These are phyloP conservation scores for Lophiostoma macrostomum DNA, from an alignment of 495 filamentous ascomycete genomes.

Conservation along the genomic window DNA sequence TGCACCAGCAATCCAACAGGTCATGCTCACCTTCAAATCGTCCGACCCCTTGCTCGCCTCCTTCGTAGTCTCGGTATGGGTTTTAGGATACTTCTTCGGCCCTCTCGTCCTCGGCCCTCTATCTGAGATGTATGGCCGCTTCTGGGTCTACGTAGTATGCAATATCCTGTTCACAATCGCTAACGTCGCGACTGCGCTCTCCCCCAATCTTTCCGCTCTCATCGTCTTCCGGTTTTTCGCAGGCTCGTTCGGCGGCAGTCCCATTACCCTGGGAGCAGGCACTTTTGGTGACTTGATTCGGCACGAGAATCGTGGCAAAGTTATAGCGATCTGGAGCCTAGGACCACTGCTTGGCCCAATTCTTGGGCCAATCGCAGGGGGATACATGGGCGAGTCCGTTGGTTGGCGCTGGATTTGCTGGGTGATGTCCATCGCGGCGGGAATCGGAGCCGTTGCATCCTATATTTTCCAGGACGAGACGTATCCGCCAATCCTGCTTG, in stretches of 20 bases:
- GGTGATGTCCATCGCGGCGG: conserved; percentile 39
- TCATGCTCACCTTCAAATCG: conserved; percentile 23
- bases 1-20: conserved; percentile 21
- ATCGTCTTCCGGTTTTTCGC: conserved; percentile 49
- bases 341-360: conserved; percentile 40
- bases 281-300: conserved; percentile 47
- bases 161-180: conserved; percentile 47
- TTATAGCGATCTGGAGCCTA: conserved; percentile 47
- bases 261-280: conserved; percentile 48
- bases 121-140: conserved; percentile 46
- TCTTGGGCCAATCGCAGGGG: conserved; percentile 45
- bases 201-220: conserved; percentile 41
- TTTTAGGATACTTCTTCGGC: conserved; percentile 40
- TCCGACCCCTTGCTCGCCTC: conserved; percentile 10
- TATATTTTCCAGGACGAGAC: conserved; percentile 55
- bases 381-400: conserved; percentile 27
- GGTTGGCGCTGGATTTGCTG: conserved; percentile 41
- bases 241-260: conserved; percentile 43
- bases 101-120: conserved; percentile 41
- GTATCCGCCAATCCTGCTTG: conserved; percentile 52
- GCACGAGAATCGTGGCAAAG: conserved; percentile 41
- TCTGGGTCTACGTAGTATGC: conserved; percentile 42
- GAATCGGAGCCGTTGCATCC: conserved; percentile 42
- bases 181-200: conserved; percentile 47
- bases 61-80: conserved; percentile 44